Percentiles rank a stretch among this genome's conserved stretches.
Evolutionary conservation across 768 basidiomycete genomes (phyloP).

Genomic region (Stropharia rugosoannulata): DNA sequence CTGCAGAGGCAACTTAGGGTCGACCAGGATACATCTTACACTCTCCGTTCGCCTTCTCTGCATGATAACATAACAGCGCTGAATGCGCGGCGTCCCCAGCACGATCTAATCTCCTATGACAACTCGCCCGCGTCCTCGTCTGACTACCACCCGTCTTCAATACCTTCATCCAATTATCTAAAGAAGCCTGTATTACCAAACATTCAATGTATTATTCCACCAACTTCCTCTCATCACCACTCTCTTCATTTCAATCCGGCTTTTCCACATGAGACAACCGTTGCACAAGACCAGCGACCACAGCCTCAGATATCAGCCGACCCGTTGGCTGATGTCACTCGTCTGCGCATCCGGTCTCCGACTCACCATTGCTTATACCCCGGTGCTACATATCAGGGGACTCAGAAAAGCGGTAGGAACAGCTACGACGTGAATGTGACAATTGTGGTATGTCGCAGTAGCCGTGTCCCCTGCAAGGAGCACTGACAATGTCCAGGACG

Average conservation of each 20-base stretch:
- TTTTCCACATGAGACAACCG: slow-evolving; percentile 5
- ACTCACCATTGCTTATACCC: slow-evolving; percentile 82
- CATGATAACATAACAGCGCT: slow-evolving; percentile 17
- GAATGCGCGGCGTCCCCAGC: slow-evolving; percentile 20
- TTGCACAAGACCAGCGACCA: background rate
- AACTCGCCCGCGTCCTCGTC: background rate
- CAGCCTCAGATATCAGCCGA: slow-evolving; percentile 26
- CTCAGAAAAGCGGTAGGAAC: slow-evolving; percentile 91
- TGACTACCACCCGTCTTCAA: slow-evolving; percentile 15
- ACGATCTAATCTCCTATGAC: slow-evolving; percentile 10
- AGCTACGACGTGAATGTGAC: slow-evolving; percentile 94
- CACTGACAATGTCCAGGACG: slow-evolving; percentile 54
- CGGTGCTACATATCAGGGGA: slow-evolving; percentile 86
- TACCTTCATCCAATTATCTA: slow-evolving; percentile 15
- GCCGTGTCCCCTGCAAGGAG: slow-evolving; percentile 1
- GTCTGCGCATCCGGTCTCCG: slow-evolving; percentile 68
- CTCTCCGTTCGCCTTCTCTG: slow-evolving; percentile 11
- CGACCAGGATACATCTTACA: slow-evolving; percentile 17
- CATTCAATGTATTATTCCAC: slow-evolving; percentile 21
- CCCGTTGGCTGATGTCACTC: slow-evolving; percentile 76
- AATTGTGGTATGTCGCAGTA: slow-evolving; percentile 69
- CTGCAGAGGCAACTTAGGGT: slow-evolving; percentile 12
- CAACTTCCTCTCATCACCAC: slow-evolving; percentile 14
- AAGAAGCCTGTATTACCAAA: slow-evolving; percentile 23
- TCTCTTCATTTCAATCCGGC: slow-evolving; percentile 8